phyloP scores from a whole-genome alignment of 208 protist genomes.

The Wallacemonas collosoma region DNA sequence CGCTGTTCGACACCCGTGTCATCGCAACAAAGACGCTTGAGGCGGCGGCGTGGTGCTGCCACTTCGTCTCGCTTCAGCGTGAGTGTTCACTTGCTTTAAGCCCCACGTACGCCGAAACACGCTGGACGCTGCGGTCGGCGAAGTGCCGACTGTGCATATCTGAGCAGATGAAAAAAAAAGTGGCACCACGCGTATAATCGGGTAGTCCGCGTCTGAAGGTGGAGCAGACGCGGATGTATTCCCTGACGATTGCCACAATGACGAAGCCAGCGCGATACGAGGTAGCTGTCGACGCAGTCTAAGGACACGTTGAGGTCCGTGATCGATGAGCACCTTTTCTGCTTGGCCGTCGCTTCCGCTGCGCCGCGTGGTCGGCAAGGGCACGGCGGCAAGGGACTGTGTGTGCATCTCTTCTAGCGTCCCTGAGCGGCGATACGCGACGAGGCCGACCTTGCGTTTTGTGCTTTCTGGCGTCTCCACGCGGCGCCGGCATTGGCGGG shows the following conservation, averaged over 20 bases:
- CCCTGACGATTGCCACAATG: not conserved
- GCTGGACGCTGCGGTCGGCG: not conserved
- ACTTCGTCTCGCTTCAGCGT: slow-evolving; percentile 2
- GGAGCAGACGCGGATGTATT: not conserved
- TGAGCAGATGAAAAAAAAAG: not conserved
- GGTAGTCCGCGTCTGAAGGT: not conserved
- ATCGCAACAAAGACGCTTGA: not conserved
- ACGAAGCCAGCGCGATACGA: slow-evolving; percentile 1
- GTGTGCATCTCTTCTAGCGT: slow-evolving; percentile 1
- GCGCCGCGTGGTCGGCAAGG: not conserved
- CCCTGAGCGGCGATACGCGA: slow-evolving; percentile 3
- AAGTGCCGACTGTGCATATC: not conserved
- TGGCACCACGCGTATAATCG: slow-evolving; percentile 5
- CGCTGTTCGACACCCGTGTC: too few species aligned
- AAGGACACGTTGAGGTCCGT: not conserved
- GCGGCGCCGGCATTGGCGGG: too few species aligned
- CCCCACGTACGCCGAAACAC: slow-evolving; percentile 13
- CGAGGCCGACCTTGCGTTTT: slow-evolving; percentile 4
- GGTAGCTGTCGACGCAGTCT: slow-evolving; percentile 1
- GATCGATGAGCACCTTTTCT: too few species aligned
- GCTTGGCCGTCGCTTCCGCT: not conserved
- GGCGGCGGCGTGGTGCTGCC: slow-evolving; percentile 6
- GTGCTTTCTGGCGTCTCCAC: not conserved
- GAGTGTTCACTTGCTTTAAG: slow-evolving; percentile 13
- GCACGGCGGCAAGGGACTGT: not conserved